A percentile compares a stretch with the other conserved stretches of the same genome.
Evolutionary conservation across 2,329 filamentous ascomycete species (phyloP).

Genomic region (Pseudogymnoascus sp.): DNA sequence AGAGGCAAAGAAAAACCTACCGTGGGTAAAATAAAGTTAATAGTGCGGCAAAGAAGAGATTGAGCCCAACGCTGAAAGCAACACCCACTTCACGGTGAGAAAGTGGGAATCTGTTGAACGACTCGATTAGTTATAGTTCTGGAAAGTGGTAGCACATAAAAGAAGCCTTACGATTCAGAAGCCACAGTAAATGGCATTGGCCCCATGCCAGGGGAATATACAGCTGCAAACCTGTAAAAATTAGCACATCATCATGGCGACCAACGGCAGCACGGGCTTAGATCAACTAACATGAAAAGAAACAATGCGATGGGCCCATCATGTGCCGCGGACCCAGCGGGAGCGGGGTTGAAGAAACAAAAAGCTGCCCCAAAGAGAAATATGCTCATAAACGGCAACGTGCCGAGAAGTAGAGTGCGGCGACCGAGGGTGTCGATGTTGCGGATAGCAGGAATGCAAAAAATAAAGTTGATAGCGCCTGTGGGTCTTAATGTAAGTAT

Average conservation of each 20-base stretch:
- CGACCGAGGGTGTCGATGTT: constrained; percentile 63
- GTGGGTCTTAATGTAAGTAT: constrained; percentile 29
- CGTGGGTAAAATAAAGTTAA: constrained; percentile 35
- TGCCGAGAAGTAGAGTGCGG: constrained; percentile 54
- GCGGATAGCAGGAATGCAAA: constrained; percentile 54
- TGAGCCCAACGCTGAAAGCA: constrained; percentile 41
- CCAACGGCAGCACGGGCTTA: too few species aligned
- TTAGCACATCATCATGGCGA: not conserved
- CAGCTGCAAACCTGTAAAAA: constrained; percentile 23
- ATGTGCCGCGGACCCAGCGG: constrained; percentile 28
- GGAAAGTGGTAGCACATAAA: not conserved
- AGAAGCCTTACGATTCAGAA: constrained; percentile 21
- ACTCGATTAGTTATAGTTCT: not conserved
- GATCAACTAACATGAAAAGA: not conserved
- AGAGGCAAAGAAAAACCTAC: not conserved
- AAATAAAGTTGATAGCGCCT: constrained; percentile 57
- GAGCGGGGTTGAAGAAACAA: constrained; percentile 44
- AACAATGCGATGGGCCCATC: constrained; percentile 40
- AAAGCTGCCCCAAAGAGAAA: constrained; percentile 26
- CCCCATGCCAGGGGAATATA: constrained; percentile 54
- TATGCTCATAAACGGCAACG: constrained; percentile 57
- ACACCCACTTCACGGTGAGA: constrained; percentile 43
- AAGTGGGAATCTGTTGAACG: constrained; percentile 35
- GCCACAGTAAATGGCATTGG: constrained; percentile 51
- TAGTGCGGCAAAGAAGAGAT: constrained; percentile 41